phyloP scores from a whole-genome alignment of 1,139 yeast species.

The Dujonia santamariae region DNA sequence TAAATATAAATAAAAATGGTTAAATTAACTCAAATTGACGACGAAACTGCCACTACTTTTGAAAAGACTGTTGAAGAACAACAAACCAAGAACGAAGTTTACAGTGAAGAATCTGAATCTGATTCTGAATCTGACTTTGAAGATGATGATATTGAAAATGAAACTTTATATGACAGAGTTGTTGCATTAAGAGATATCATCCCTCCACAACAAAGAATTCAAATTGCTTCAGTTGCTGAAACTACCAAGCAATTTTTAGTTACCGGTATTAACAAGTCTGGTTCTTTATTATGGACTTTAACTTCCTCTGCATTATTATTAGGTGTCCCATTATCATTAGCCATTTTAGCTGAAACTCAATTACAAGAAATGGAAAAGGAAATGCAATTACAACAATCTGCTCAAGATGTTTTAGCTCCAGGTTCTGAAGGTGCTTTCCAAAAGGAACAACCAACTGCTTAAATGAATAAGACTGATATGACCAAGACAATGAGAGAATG shows the following conservation, averaged over 20 bases:
- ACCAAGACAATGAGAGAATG: slow-evolving; percentile 1
- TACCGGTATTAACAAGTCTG: slow-evolving; percentile 55
- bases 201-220: slow-evolving; percentile 80
- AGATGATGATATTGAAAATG: slow-evolving; percentile 76
- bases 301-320: slow-evolving; percentile 81
- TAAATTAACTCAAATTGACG: slow-evolving; percentile 69
- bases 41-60: slow-evolving; percentile 43
- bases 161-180: slow-evolving; percentile 82
- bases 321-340: slow-evolving; percentile 90
- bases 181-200: slow-evolving; percentile 88
- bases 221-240: slow-evolving; percentile 33
- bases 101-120: slow-evolving; percentile 34
- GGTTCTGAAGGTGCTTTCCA: slow-evolving; percentile 58
- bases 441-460: slow-evolving; percentile 7
- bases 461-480: background rate
- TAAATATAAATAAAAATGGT: slow-evolving; percentile 47
- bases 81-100: slow-evolving; percentile 22
- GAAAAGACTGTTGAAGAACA: slow-evolving; percentile 22
- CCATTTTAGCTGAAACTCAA: slow-evolving; percentile 90
- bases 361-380: slow-evolving; percentile 92
- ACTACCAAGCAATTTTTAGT: slow-evolving; percentile 37
- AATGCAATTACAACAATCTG: slow-evolving; percentile 80
- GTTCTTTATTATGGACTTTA: slow-evolving; percentile 78
- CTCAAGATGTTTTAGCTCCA: slow-evolving; percentile 79
- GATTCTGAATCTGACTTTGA: slow-evolving; percentile 58